Percentiles rank a stretch among this genome's conserved stretches.
Conservation (phyloP, 179 eudicot species). For the Vitellaria paradoxa region DNA sequence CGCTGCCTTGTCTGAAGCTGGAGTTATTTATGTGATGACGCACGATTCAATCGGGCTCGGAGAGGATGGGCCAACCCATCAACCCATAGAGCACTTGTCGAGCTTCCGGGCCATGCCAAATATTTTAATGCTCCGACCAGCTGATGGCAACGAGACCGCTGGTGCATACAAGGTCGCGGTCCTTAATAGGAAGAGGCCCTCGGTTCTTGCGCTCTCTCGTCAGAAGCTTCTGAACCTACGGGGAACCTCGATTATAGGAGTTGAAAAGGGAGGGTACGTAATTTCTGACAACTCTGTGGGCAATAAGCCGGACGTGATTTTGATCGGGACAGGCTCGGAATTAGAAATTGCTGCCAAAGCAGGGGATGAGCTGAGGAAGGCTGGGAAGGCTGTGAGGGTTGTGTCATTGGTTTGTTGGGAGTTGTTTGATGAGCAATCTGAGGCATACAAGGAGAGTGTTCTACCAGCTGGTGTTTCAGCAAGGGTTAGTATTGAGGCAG, state of each 20-base stretch:
- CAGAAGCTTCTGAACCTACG: slow-evolving; percentile 75
- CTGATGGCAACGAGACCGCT: slow-evolving; percentile 85
- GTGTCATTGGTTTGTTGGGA: slow-evolving; percentile 84
- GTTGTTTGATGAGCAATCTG: slow-evolving; percentile 68
- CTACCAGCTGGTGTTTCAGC: slow-evolving; percentile 57
- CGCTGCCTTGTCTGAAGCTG: slow-evolving; percentile 65
- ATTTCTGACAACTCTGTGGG: slow-evolving; percentile 61
- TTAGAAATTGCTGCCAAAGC: slow-evolving; percentile 75
- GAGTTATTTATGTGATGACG: slow-evolving; percentile 78
- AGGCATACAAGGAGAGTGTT: slow-evolving; percentile 69
- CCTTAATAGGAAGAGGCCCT: slow-evolving; percentile 49
- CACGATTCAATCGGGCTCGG: slow-evolving; percentile 92
- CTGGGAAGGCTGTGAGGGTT: slow-evolving; percentile 71
- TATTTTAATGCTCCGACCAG: slow-evolving; percentile 77
- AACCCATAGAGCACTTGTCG: slow-evolving; percentile 81
- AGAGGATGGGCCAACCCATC: slow-evolving; percentile 89
- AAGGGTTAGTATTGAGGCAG: slow-evolving; percentile 83
- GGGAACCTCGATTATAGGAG: slow-evolving; percentile 74
- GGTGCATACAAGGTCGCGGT: slow-evolving; percentile 78
- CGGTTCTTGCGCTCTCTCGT: slow-evolving; percentile 71
- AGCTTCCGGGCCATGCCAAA: slow-evolving; percentile 90
- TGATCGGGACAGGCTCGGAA: slow-evolving; percentile 82
- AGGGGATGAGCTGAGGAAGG: slow-evolving; percentile 70
- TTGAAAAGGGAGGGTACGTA: slow-evolving; percentile 68
- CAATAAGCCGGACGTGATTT: slow-evolving; percentile 70